A percentile compares a stretch with the other conserved stretches of the same genome.
Evolutionary conservation across 192 early-diverging fungal species (phyloP).

Genomic region (Backusella liffmaniae): DNA sequence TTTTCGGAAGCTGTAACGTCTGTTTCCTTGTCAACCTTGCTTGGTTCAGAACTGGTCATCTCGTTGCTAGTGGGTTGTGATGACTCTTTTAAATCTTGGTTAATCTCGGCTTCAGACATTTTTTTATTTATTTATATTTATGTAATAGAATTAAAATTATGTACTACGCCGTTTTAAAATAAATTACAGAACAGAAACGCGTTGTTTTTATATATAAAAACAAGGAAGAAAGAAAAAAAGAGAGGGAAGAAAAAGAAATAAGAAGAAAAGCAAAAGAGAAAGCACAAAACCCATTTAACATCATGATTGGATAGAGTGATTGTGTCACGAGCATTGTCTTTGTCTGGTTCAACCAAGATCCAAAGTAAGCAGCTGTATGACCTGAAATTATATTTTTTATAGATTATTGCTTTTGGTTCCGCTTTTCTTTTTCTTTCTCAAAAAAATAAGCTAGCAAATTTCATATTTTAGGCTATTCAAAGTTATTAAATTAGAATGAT

Average conservation of each 20-base stretch:
- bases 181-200: not conserved
- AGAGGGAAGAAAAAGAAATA: not conserved
- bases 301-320: not conserved
- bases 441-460: not conserved
- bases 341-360: not conserved
- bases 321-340: constrained; percentile 17
- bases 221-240: not conserved
- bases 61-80: not conserved
- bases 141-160: not conserved
- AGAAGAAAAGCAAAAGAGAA: not conserved
- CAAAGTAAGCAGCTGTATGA: not conserved
- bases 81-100: constrained; percentile 6
- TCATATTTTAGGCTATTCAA: not conserved
- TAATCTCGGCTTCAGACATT: constrained; percentile 5
- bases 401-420: constrained; percentile 5
- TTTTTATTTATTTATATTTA: not conserved
- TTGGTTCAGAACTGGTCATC: constrained; percentile 8
- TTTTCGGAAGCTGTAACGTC: not conserved
- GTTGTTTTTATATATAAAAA: too few relatives aligned
- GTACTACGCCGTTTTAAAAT: not conserved
- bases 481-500: not conserved
- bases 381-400: constrained; percentile 5
- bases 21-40: not conserved
- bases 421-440: not conserved
- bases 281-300: not conserved